Base-by-base conservation (phyloP, 768 basidiomycete species). In the Kwoniella bestiolae region DNA sequence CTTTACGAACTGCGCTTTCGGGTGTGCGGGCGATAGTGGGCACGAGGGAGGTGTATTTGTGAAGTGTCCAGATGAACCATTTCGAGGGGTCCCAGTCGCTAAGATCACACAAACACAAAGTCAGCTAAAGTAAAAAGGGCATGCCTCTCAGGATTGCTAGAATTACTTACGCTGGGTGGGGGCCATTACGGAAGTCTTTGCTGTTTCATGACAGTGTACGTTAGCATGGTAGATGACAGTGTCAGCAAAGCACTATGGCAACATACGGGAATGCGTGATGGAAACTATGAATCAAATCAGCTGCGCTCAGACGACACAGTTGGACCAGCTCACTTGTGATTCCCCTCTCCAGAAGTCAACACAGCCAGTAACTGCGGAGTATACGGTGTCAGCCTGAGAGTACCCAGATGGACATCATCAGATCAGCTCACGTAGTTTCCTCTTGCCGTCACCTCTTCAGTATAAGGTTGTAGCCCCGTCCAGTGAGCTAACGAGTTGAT, bases 21-120 rank as follows among this genome's bases (percentile, higher is more conserved):
- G 77, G 70, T 2, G 80, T 81, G 11, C 56, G 68, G 1, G 73
- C 69, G 63, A 81, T 70, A 5, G 75, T 56, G 16, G 80, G 77
- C 1, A 79, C 72, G 47, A 81, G 52, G 2, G 77, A 73, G 0
- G 80, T 80, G 71, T 67, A 77, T 25, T 41, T 72, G 67, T 87
- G 81, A 11, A 91, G 82, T 4, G 80, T 52, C 23, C 85, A 74
- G 45, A 91, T 91, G 46, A 87, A 84, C 90, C 89, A 91, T 81
- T 91, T 91, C 1, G 89, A 89, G 0, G 90, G 90, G 78, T 92
- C 90, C 89, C 89, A 92, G 69, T 89, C 89, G 26, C 83, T 77
- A 21, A n/a, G n/a, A n/a, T n/a, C n/a, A n/a, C n/a, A 85, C 83
- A 9, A 87, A 55, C 8, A 26, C 21, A 21, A 4, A 5, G 21